Percentiles rank a stretch among this genome's conserved stretches.
phyloP scores from a whole-genome alignment of 2,329 filamentous ascomycete genomes.

The Diplocarpon rosae region DNA sequence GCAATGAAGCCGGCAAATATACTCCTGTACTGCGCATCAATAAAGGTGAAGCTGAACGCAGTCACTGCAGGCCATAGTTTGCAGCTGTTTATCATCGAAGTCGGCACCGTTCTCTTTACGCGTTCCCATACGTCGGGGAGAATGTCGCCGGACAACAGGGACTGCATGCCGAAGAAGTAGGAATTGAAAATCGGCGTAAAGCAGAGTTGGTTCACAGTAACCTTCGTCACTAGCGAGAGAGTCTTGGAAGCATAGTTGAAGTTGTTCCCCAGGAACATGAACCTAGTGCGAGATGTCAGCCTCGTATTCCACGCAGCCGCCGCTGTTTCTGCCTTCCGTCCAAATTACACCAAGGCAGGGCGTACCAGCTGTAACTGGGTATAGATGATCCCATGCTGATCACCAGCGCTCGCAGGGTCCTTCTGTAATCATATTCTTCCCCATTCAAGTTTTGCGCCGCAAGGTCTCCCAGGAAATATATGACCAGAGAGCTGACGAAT shows the following conservation, averaged over 20 bases:
- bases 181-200: slow-evolving; percentile 79
- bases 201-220: slow-evolving; percentile 64
- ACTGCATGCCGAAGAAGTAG: slow-evolving; percentile 75
- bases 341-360: background rate
- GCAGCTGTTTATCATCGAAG: slow-evolving; percentile 64
- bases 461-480: slow-evolving; percentile 70
- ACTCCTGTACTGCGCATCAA: slow-evolving; percentile 67
- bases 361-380: slow-evolving; percentile 72
- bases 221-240: slow-evolving; percentile 64
- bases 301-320: background rate
- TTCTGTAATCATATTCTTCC: slow-evolving; percentile 53
- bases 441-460: slow-evolving; percentile 60
- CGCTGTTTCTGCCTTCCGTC: background rate
- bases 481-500: slow-evolving; percentile 60
- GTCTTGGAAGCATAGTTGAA: slow-evolving; percentile 75
- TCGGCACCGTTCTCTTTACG: slow-evolving; percentile 64
- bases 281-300: slow-evolving; percentile 38
- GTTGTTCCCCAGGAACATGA: slow-evolving; percentile 64
- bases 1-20: slow-evolving; percentile 71
- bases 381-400: slow-evolving; percentile 67
- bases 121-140: slow-evolving; percentile 54
- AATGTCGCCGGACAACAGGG: slow-evolving; percentile 58
- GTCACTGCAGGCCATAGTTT: slow-evolving; percentile 86
- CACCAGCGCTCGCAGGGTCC: slow-evolving; percentile 59
- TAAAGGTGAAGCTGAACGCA: slow-evolving; percentile 76